Conservation (phyloP, 2,329 filamentous ascomycete genomes). For the Teratosphaeria destructans region DNA sequence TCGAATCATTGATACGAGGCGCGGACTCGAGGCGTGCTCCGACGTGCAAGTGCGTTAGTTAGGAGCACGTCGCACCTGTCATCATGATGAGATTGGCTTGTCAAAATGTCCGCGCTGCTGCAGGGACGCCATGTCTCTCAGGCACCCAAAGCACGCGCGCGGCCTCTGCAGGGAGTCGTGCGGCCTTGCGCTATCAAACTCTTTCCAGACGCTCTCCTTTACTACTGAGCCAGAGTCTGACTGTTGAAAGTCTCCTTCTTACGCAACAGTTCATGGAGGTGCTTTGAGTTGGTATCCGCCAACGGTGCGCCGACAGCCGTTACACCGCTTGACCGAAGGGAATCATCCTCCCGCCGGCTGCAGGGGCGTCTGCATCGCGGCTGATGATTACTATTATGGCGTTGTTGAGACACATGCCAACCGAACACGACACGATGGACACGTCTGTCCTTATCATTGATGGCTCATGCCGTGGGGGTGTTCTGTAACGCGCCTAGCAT, state of each 20-base stretch:
- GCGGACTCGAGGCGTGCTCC: background rate
- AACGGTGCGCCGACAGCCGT: background rate
- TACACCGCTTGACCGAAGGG: background rate
- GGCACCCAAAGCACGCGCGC: background rate
- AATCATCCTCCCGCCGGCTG: too few species aligned
- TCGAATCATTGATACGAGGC: background rate
- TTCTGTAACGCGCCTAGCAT: background rate
- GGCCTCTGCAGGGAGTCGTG: background rate
- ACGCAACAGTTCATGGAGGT: background rate
- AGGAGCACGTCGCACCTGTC: background rate
- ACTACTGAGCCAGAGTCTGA: too few species aligned
- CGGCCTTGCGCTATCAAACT: background rate
- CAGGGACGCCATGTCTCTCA: background rate
- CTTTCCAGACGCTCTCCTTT: background rate
- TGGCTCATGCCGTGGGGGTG: too few species aligned
- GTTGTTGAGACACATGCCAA: too few species aligned
- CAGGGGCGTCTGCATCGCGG: too few species aligned
- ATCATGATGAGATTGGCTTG: background rate
- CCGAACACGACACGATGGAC: too few species aligned
- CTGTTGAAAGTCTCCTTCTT: background rate
- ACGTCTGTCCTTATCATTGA: too few species aligned
- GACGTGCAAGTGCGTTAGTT: background rate
- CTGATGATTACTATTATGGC: too few species aligned
- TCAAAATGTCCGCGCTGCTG: background rate
- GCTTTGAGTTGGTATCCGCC: background rate